Evolutionary conservation across 2,329 filamentous ascomycete species (phyloP).

Genomic region (Pyricularia grisea): DNA sequence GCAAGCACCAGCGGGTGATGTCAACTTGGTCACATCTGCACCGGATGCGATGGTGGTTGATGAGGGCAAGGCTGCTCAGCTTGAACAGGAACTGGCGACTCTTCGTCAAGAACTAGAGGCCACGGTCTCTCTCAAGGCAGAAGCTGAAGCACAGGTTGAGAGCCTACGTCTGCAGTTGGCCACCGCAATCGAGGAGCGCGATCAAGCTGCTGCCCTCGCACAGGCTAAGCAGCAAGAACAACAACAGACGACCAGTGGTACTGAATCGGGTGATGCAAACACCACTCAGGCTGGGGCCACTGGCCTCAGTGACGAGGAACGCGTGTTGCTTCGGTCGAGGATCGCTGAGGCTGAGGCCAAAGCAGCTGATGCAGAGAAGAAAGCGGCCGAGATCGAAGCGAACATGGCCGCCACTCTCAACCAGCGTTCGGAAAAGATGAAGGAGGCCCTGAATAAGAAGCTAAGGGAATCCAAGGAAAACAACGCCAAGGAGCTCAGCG

Average conservation of each 20-base stretch:
- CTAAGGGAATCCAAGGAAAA: slow-evolving; percentile 54
- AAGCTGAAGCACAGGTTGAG: slow-evolving; percentile 54
- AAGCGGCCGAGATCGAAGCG: slow-evolving; percentile 55
- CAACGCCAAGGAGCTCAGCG: slow-evolving; percentile 38
- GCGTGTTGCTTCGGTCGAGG: slow-evolving; percentile 51
- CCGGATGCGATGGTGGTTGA: neutral
- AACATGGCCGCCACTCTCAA: slow-evolving; percentile 52
- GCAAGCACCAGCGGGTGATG: slow-evolving; percentile 30
- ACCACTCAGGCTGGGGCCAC: slow-evolving; percentile 11
- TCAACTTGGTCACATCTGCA: slow-evolving; percentile 16
- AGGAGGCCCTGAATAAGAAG: slow-evolving; percentile 57
- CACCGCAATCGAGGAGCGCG: slow-evolving; percentile 51
- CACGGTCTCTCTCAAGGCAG: slow-evolving; percentile 57
- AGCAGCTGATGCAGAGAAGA: slow-evolving; percentile 55
- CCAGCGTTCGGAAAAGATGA: slow-evolving; percentile 60
- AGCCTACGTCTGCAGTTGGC: slow-evolving; percentile 50
- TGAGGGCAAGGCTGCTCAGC: slow-evolving; percentile 20
- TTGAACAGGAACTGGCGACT: slow-evolving; percentile 39
- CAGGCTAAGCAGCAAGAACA: slow-evolving; percentile 14
- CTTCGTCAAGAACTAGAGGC: slow-evolving; percentile 54
- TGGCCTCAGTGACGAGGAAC: slow-evolving; percentile 45
- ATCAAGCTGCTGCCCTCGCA: slow-evolving; percentile 43
- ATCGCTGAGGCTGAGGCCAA: slow-evolving; percentile 51
- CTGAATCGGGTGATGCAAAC: slow-evolving; percentile 7
- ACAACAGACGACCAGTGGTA: slow-evolving; percentile 14